These are phyloP conservation scores for Myochromella boudieri DNA, from an alignment of 768 basidiomycete species.

Conservation along the genomic window DNA sequence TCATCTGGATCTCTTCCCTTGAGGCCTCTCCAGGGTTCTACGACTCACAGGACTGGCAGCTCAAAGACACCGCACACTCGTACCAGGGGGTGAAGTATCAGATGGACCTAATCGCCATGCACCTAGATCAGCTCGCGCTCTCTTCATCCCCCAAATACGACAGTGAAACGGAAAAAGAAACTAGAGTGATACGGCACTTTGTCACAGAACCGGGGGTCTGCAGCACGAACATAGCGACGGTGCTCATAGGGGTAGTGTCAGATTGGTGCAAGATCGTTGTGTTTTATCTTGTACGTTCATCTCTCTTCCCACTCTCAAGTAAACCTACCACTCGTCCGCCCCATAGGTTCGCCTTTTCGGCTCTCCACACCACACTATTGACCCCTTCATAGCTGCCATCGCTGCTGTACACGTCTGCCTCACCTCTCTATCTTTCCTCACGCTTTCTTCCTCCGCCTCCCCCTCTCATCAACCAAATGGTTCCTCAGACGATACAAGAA, in stretches of 20 bases:
- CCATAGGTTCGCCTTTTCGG: constrained; percentile 66
- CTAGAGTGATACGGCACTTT: constrained; percentile 51
- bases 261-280: constrained; percentile 47
- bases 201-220: constrained; percentile 70
- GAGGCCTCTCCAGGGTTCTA: constrained; percentile 57
- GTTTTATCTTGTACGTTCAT: constrained; percentile 62
- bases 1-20: constrained; percentile 80
- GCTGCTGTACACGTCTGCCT: constrained; percentile 67
- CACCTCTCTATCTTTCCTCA: constrained; percentile 51
- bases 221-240: constrained; percentile 57
- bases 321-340: no score
- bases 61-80: constrained; percentile 54
- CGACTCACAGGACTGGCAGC: constrained; percentile 71
- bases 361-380: constrained; percentile 65
- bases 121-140: constrained; percentile 54
- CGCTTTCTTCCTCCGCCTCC: no score
- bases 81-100: constrained; percentile 79
- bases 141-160: no score
- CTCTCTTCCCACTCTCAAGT: no score
- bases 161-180: constrained; percentile 25
- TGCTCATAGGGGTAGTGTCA: constrained; percentile 43
- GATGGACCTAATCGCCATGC: constrained; percentile 62
- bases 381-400: constrained; percentile 62
- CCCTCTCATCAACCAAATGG: no score
- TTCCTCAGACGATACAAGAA: constrained; percentile 17